phyloP scores from a whole-genome alignment of 768 basidiomycete genomes.

The Termitomyces sp. region DNA sequence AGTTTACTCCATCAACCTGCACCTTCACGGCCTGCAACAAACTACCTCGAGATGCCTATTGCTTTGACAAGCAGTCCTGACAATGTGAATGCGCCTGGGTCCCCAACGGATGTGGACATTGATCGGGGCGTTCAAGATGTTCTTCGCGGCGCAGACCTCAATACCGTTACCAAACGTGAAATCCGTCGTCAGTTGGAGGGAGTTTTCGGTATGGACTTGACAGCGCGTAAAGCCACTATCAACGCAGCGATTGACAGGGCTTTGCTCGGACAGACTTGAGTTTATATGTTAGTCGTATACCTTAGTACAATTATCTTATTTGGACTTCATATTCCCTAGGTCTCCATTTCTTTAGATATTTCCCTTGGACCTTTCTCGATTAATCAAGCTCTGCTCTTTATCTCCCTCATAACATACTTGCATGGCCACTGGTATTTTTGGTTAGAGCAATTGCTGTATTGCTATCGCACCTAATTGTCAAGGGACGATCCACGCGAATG shows the following conservation, averaged over 20 bases:
- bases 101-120: constrained; percentile 66
- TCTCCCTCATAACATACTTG: too few relatives aligned
- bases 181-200: constrained; percentile 82
- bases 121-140: constrained; percentile 70
- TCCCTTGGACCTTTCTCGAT: not conserved
- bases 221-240: constrained; percentile 63
- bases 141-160: constrained; percentile 75
- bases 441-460: too few relatives aligned
- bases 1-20: constrained; percentile 50
- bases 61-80: constrained; percentile 50
- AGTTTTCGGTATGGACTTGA: constrained; percentile 73
- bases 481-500: too few relatives aligned
- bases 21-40: constrained; percentile 67
- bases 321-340: not conserved
- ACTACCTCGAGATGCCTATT: constrained; percentile 71
- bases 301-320: not conserved
- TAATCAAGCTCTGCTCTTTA: too few relatives aligned
- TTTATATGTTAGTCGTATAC: not conserved
- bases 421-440: too few relatives aligned
- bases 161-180: constrained; percentile 88
- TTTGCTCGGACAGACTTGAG: constrained; percentile 45
- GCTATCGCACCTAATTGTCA: too few relatives aligned
- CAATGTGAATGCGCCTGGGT: constrained; percentile 39
- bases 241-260: constrained; percentile 75
- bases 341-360: not conserved